Evolutionary conservation across 768 basidiomycete genomes (phyloP).

Genomic region (Auriculariales sp.): DNA sequence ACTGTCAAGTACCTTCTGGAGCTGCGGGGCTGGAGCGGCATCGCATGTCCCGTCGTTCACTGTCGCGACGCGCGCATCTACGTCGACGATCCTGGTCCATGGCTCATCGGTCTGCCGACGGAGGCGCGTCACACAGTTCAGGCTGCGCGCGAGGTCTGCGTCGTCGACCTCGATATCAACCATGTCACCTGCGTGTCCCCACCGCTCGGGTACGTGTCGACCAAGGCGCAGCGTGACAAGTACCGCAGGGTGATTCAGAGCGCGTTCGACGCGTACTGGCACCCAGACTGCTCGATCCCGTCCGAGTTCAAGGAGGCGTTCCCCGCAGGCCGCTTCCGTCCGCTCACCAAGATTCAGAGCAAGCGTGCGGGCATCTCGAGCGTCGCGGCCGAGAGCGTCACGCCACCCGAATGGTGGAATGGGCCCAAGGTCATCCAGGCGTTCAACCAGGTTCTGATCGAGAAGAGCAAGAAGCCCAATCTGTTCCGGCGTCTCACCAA

Average conservation of each 20-base stretch:
- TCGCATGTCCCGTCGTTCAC: slow-evolving; percentile 70
- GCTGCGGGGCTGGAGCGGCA: slow-evolving; percentile 83
- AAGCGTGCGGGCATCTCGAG: slow-evolving; percentile 67
- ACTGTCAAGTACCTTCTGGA: slow-evolving; percentile 88
- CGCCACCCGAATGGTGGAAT: slow-evolving; percentile 90
- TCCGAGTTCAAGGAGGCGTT: slow-evolving; percentile 93
- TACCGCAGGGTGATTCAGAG: slow-evolving; percentile 58
- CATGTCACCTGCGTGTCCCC: slow-evolving; percentile 56
- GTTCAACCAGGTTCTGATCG: slow-evolving; percentile 74
- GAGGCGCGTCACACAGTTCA: slow-evolving; percentile 70
- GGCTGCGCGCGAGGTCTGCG: slow-evolving; percentile 66
- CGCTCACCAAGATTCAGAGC: slow-evolving; percentile 80
- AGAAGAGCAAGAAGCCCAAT: slow-evolving; percentile 85
- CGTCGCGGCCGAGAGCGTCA: slow-evolving; percentile 79
- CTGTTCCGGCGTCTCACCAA: slow-evolving; percentile 75
- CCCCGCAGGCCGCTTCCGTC: slow-evolving; percentile 81
- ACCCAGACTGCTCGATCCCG: slow-evolving; percentile 76
- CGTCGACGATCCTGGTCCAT: slow-evolving; percentile 92
- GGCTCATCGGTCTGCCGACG: slow-evolving; percentile 83
- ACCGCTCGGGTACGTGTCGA: slow-evolving; percentile 57
- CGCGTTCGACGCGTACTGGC: slow-evolving; percentile 77
- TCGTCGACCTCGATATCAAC: slow-evolving; percentile 66
- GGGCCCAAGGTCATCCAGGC: slow-evolving; percentile 82
- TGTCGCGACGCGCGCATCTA: slow-evolving; percentile 85
- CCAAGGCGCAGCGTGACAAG: slow-evolving; percentile 67